Evolutionary conservation across 2,329 filamentous ascomycete genomes (phyloP).

Genomic region (Aspergillus costaricaensis): DNA sequence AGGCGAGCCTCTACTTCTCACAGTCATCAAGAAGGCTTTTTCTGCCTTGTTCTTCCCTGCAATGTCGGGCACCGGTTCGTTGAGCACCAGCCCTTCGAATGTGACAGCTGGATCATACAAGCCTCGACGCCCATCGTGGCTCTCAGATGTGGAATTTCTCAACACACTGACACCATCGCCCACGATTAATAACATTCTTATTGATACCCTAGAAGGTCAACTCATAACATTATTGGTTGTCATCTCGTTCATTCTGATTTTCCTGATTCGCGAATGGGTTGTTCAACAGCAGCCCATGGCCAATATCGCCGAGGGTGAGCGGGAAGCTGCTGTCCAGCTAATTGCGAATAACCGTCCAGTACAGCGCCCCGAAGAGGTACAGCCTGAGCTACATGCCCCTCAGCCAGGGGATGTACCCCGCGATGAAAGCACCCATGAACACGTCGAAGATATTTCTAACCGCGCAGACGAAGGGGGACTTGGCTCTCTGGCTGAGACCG

Average conservation of each 20-base stretch:
- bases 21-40: conserved; percentile 48
- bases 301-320: conserved; percentile 67
- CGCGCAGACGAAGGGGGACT: conserved; percentile 12
- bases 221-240: conserved; percentile 91
- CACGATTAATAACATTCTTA: conserved; percentile 72
- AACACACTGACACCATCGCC: conserved; percentile 65
- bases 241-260: conserved; percentile 92
- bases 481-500: conserved; percentile 5
- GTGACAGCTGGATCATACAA: conserved; percentile 29
- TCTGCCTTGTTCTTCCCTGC: conserved; percentile 37
- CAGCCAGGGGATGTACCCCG: conserved; percentile 14
- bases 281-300: conserved; percentile 95
- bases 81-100: conserved; percentile 27
- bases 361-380: conserved; percentile 21
- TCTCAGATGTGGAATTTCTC: conserved; percentile 62
- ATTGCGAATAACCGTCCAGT: conserved; percentile 42
- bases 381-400: conserved; percentile 16
- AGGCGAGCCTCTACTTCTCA: conserved; percentile 50
- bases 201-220: conserved; percentile 87
- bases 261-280: conserved; percentile 94
- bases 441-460: conserved; percentile 10
- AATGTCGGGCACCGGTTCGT: conserved; percentile 31
- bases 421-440: conserved; percentile 11
- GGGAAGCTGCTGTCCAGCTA: conserved; percentile 53
- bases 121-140: conserved; percentile 48